Percentiles rank a stretch among this genome's conserved stretches.
Conservation (phyloP, 106 monocot genomes). For the Vanilla planifolia region DNA sequence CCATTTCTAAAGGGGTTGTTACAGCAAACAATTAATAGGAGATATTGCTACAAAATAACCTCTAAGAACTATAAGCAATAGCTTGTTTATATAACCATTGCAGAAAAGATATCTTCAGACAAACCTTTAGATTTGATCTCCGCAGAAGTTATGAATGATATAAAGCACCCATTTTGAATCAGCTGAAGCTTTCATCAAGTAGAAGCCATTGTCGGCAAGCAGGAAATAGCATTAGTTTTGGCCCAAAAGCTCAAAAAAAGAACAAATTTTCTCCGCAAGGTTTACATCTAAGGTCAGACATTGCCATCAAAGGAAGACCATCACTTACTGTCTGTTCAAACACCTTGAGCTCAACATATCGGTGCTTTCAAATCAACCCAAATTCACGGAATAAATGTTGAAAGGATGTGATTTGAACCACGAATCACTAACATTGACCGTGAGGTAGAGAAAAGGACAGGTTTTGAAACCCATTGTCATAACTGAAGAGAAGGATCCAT, state of each 20-base stretch:
- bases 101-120: not conserved
- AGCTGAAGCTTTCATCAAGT: not conserved
- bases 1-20: not conserved
- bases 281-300: not conserved
- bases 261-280: too few species aligned
- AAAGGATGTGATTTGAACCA: conserved; percentile 2
- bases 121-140: not conserved
- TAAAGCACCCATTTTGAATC: not conserved
- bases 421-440: not conserved
- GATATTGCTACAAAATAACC: not conserved
- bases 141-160: not conserved
- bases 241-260: not conserved
- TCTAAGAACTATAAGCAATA: not conserved
- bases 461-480: not conserved
- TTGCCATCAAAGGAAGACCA: not conserved
- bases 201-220: not conserved
- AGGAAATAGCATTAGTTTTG: not conserved
- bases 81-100: not conserved
- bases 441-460: not conserved
- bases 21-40: not conserved
- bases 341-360: not conserved
- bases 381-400: not conserved
- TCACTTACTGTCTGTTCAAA: not conserved
- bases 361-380: not conserved
- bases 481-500: not conserved